phyloP scores from a whole-genome alignment of 768 basidiomycete genomes.

The Amyloporia xantha region DNA sequence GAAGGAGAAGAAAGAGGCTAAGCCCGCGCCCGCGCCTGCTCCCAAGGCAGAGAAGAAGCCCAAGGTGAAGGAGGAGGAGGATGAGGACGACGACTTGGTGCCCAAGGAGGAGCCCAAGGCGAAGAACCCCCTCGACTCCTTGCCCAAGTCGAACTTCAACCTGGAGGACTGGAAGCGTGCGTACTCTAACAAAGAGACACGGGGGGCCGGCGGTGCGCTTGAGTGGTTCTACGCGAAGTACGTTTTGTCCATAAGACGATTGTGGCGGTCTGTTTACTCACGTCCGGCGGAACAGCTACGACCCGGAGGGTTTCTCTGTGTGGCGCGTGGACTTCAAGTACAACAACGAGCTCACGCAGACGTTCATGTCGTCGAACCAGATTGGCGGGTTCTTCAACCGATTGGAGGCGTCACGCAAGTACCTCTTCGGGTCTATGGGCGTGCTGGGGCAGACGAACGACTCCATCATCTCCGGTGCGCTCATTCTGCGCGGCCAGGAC shows the following conservation, averaged over 20 bases:
- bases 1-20: conserved; percentile 57
- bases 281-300: conserved; percentile 48
- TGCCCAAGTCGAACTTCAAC: conserved; percentile 84
- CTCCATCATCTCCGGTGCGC: conserved; percentile 72
- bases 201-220: conserved; percentile 69
- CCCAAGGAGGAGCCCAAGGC: conserved; percentile 74
- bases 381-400: conserved; percentile 97
- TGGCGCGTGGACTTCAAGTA: conserved; percentile 98
- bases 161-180: conserved; percentile 96
- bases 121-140: conserved; percentile 91
- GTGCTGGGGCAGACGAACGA: conserved; percentile 80
- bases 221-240: conserved; percentile 98
- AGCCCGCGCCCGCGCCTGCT: conserved; percentile 28
- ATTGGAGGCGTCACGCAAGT: conserved; percentile 94
- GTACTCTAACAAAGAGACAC: conserved; percentile 98
- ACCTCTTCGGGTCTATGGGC: conserved; percentile 89
- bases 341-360: conserved; percentile 85
- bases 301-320: conserved; percentile 81
- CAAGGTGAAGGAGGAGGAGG: conserved; percentile 48
- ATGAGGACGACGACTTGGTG: conserved; percentile 68
- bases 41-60: conserved; percentile 54
- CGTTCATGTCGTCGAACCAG: conserved; percentile 94
- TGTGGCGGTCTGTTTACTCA: background rate
- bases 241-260: conserved; percentile 21
- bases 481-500: conserved; percentile 82